Evolutionary conservation across 768 basidiomycete species (phyloP), one percentile per base, ranked within the genome.

Genomic region (Ramaria rubella): DNA sequence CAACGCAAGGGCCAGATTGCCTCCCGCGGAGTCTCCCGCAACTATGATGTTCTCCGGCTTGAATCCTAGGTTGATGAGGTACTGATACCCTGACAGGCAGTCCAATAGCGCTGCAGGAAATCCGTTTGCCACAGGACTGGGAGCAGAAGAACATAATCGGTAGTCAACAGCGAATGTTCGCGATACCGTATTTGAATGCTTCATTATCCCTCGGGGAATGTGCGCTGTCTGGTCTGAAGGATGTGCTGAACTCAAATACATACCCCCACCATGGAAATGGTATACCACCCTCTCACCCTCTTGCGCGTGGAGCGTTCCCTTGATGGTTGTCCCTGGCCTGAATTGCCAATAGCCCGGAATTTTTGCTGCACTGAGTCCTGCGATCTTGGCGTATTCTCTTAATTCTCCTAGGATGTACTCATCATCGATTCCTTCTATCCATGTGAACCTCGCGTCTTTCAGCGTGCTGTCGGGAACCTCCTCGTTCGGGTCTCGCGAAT

Each of bases 71-170:
- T 59, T 57, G 36, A 85, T 74, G 21, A 90, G 82, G 67, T 90
- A 85, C 44, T 77, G 69, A 67, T 90, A 93, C 5, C 84, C 88
- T 1, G 85, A 79, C 8, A 91, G 69, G 2, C 81, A 82, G 64
- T 93, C 89, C 14, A 92, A 69, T 0, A 93, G 73, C n/a, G 86
- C 86, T 0, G 84, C 74, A 0, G 90, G 90, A 73, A 91, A 92
- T 6, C 86, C 78, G 59, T 83, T 73, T 4, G 68, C 69, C 11
- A 72, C 67, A 27, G 64, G 58, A 62, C 70, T 70, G 24, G 80
- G 76, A 49, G 71, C 66, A 14, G 69, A 65, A 5, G 80, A 70
- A 36, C 81, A 80, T 42, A 85, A 77, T 5, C 88, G 83, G 67
- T 92, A 93, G 68, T 90, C 90, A 48, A 88, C 62, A 14, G 78